A percentile compares a stretch with the other conserved stretches of the same genome.
Conservation (phyloP, 2,329 filamentous ascomycete species). For the Alternaria rosae region DNA sequence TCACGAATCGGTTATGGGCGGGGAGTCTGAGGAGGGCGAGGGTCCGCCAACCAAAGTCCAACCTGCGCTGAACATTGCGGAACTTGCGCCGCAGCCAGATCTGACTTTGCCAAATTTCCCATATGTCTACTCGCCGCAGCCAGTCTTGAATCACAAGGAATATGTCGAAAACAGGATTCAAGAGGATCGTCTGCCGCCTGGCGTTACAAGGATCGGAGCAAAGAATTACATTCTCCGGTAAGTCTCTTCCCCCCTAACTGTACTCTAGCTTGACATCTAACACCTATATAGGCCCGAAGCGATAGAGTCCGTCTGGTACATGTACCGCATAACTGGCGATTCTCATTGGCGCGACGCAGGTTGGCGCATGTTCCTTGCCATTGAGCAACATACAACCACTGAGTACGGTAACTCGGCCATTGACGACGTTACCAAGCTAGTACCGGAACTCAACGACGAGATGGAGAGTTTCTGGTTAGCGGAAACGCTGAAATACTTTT, state of each 20-base stretch:
- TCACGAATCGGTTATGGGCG: constrained; percentile 24
- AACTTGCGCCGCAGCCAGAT: constrained; percentile 22
- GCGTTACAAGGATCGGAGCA: constrained; percentile 64
- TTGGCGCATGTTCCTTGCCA: constrained; percentile 75
- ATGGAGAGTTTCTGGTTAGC: constrained; percentile 82
- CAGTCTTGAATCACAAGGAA: constrained; percentile 44
- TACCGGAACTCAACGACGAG: constrained; percentile 59
- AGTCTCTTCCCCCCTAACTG: constrained; percentile 1
- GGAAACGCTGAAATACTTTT: constrained; percentile 73
- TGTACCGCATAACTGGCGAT: constrained; percentile 77
- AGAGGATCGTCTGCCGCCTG: constrained; percentile 59
- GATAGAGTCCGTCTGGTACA: constrained; percentile 80
- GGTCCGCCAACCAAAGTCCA: constrained; percentile 36
- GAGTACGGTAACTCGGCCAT: constrained; percentile 70
- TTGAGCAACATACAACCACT: constrained; percentile 68
- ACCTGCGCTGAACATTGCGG: constrained; percentile 13
- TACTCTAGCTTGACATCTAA: background rate
- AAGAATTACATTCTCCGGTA: constrained; percentile 68
- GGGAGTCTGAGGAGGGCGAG: constrained; percentile 30
- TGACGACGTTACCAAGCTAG: constrained; percentile 66
- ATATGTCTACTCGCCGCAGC: constrained; percentile 38
- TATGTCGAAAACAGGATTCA: constrained; percentile 49
- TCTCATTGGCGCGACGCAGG: constrained; percentile 70
- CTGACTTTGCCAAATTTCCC: constrained; percentile 38
- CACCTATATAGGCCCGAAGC: constrained; percentile 66